Evolutionary conservation across 768 basidiomycete species (phyloP).

Genomic region (Tephrocybe sp.): DNA sequence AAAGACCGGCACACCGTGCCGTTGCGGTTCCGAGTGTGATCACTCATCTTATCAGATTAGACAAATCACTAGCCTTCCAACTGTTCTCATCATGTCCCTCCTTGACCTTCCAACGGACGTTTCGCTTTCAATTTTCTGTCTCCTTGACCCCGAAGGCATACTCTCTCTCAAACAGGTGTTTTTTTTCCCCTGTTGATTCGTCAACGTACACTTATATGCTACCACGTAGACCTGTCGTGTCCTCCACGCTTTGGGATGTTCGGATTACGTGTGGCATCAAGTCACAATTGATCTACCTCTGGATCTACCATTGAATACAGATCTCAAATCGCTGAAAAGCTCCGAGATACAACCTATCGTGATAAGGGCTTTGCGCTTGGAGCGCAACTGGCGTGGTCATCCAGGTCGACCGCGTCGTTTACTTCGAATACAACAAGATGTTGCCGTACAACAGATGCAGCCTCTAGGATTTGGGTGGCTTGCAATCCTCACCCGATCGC

Average conservation of each 20-base stretch:
- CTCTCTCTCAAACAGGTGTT: conserved; percentile 52
- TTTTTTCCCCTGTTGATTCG: no score
- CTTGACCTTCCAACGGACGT: conserved; percentile 42
- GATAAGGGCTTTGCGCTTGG: conserved; percentile 45
- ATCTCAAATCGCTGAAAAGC: conserved; percentile 33
- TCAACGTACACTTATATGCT: neutral
- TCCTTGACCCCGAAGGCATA: conserved; percentile 37
- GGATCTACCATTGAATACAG: conserved; percentile 36
- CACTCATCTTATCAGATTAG: conserved; percentile 17
- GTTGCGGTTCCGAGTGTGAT: neutral
- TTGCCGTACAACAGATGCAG: conserved; percentile 43
- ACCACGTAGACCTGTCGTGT: conserved; percentile 60
- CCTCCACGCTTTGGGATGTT: conserved; percentile 47
- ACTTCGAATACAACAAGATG: conserved; percentile 34
- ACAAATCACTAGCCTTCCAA: neutral
- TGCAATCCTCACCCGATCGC: conserved; percentile 35
- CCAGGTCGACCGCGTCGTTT: conserved; percentile 33
- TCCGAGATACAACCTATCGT: conserved; percentile 38
- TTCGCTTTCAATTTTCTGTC: conserved; percentile 33
- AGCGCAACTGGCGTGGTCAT: conserved; percentile 46
- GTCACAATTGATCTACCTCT: conserved; percentile 45
- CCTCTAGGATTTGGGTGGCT: conserved; percentile 51
- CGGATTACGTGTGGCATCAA: conserved; percentile 57
- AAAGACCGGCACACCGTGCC: conserved; percentile 19
- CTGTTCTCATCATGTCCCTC: conserved; percentile 21